Evolutionary conservation across 192 early-diverging fungal genomes (phyloP).

Genomic region (Cladochytrium replicatum): DNA sequence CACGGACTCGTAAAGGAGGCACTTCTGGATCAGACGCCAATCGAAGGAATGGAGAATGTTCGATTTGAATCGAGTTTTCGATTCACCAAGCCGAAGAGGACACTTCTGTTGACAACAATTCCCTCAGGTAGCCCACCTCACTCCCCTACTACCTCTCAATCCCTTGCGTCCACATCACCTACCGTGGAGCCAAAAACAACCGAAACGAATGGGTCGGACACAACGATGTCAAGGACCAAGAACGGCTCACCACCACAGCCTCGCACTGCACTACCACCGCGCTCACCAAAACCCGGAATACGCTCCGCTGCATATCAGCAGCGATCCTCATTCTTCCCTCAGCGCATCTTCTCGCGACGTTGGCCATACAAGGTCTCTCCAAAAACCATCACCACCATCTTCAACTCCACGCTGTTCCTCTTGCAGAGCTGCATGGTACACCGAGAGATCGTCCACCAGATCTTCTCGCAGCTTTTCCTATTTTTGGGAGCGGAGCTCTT

Average conservation of each 20-base stretch:
- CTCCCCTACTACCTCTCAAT: not conserved
- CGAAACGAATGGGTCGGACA: not conserved
- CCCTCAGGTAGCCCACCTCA: not conserved
- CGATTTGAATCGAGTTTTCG: not conserved
- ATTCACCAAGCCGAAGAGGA: not conserved
- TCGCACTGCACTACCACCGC: not conserved
- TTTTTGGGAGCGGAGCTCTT: constrained; percentile 68
- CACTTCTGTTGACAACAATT: not conserved
- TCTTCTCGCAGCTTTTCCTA: constrained; percentile 68
- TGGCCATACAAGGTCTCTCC: constrained; percentile 41
- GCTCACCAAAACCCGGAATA: not conserved
- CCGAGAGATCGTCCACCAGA: constrained; percentile 57
- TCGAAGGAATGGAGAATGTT: constrained; percentile 19
- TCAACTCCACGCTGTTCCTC: constrained; percentile 56
- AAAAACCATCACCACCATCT: constrained; percentile 56
- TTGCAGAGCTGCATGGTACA: constrained; percentile 69
- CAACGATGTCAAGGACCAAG: not conserved
- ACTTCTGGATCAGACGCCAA: constrained; percentile 35
- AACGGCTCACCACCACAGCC: not conserved
- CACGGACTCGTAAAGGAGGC: constrained; percentile 3
- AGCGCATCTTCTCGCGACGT: not conserved
- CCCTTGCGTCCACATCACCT: not conserved
- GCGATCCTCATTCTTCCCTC: not conserved
- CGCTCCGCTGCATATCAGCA: not conserved
- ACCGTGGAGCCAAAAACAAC: not conserved